Percentiles rank a stretch among this genome's conserved stretches.
Evolutionary conservation across 1,284 basidiomycete genomes (phyloP).

Genomic region (Vanrija sp.): DNA sequence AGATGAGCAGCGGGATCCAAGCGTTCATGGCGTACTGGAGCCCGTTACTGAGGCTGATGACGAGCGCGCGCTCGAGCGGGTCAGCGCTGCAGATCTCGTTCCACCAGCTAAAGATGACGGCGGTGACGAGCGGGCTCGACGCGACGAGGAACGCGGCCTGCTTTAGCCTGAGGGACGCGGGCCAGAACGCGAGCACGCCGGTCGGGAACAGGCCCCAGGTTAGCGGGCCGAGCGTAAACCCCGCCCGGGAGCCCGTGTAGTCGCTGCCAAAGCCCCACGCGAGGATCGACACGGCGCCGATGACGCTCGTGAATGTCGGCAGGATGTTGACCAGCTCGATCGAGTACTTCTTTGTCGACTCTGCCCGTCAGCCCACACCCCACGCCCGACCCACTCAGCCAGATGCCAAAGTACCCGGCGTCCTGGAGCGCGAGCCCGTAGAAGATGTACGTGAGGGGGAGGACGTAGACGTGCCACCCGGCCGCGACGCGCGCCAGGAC

Average conservation of each 20-base stretch:
- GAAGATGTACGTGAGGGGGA: slow-evolving; percentile 8
- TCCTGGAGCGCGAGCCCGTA: slow-evolving; percentile 8
- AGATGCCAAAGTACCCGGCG: slow-evolving; percentile 16
- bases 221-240: too few species aligned
- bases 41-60: slow-evolving; percentile 27
- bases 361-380: too few species aligned
- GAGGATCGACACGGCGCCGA: slow-evolving; percentile 20
- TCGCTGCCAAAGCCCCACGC: slow-evolving; percentile 22
- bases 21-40: slow-evolving; percentile 7
- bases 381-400: slow-evolving; percentile 4
- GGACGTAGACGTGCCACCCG: slow-evolving; percentile 28
- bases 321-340: slow-evolving; percentile 8
- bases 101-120: slow-evolving; percentile 37
- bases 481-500: slow-evolving; percentile 16
- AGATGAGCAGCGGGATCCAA: slow-evolving; percentile 9
- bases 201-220: slow-evolving; percentile 35
- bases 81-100: slow-evolving; percentile 25
- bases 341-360: neutral
- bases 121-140: slow-evolving; percentile 37
- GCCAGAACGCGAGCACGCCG: slow-evolving; percentile 27
- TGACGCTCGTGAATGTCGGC: too few species aligned
- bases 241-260: slow-evolving; percentile 21
- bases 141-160: slow-evolving; percentile 23
- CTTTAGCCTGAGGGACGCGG: slow-evolving; percentile 21
- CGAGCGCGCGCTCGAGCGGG: slow-evolving; percentile 34